Evolutionary conservation across 306 rosid genomes (phyloP).

Genomic region (Trifolium repens): DNA sequence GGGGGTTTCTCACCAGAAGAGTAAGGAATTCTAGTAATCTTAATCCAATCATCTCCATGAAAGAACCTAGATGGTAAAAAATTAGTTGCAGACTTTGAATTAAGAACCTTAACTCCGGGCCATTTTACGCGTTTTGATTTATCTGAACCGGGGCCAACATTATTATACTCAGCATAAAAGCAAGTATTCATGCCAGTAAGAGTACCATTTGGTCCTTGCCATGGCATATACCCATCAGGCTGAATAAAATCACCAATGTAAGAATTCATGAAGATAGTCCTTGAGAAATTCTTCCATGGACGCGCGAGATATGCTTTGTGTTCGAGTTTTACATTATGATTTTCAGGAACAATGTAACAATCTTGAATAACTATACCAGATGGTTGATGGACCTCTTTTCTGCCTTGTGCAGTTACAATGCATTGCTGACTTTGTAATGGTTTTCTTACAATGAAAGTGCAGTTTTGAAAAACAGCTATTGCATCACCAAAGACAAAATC

Average conservation of each 20-base stretch:
- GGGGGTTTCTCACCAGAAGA: slow-evolving; percentile 12
- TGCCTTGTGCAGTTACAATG: slow-evolving; percentile 77
- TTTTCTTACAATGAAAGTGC: slow-evolving; percentile 65
- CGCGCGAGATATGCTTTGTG: slow-evolving; percentile 56
- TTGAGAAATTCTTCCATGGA: slow-evolving; percentile 78
- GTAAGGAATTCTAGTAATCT: slow-evolving; percentile 54
- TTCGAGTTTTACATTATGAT: background rate
- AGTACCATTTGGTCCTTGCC: slow-evolving; percentile 47
- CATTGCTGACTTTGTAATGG: slow-evolving; percentile 60
- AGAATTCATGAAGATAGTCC: slow-evolving; percentile 65
- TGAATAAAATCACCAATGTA: slow-evolving; percentile 57
- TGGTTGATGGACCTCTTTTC: slow-evolving; percentile 62
- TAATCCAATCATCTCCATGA: slow-evolving; percentile 64
- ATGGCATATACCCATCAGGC: slow-evolving; percentile 69
- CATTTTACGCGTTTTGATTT: slow-evolving; percentile 60
- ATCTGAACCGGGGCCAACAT: slow-evolving; percentile 65
- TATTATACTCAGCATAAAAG: slow-evolving; percentile 59
- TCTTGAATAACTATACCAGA: slow-evolving; percentile 61
- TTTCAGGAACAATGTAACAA: slow-evolving; percentile 42
- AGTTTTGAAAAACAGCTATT: slow-evolving; percentile 61
- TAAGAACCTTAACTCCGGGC: slow-evolving; percentile 61
- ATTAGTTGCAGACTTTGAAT: background rate
- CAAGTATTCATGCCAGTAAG: slow-evolving; percentile 43
- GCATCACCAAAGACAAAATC: slow-evolving; percentile 82
- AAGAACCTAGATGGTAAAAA: slow-evolving; percentile 48